Conservation (phyloP, 2,329 filamentous ascomycete species). For the Westerdykella aurantiaca region DNA sequence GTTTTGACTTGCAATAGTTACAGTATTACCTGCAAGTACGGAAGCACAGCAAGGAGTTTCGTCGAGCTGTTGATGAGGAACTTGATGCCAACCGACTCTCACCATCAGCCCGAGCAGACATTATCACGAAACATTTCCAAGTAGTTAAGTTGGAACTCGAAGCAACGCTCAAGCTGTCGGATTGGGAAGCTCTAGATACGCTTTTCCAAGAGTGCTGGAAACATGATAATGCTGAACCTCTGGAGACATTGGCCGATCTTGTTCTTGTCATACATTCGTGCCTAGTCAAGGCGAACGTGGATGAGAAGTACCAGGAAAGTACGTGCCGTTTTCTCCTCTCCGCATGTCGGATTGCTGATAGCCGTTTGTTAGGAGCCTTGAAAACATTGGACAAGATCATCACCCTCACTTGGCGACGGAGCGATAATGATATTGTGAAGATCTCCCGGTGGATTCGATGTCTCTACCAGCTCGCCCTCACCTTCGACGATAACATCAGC, state of each 20-base stretch:
- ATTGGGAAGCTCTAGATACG: conserved; percentile 59
- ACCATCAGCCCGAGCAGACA: conserved; percentile 46
- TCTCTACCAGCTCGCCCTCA: conserved; percentile 63
- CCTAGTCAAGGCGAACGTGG: conserved; percentile 24
- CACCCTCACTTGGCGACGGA: conserved; percentile 58
- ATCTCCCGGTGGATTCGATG: conserved; percentile 74
- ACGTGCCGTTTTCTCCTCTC: conserved; percentile 2
- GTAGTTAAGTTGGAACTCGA: conserved; percentile 77
- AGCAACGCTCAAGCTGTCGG: conserved; percentile 59
- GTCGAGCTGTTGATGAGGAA: conserved; percentile 41
- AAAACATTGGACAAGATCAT: conserved; percentile 59
- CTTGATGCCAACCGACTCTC: conserved; percentile 36
- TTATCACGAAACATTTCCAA: conserved; percentile 57
- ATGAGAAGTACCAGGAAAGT: conserved; percentile 30
- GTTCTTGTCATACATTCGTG: conserved; percentile 41
- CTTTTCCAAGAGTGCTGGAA: conserved; percentile 50
- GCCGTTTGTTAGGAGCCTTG: conserved; percentile 16
- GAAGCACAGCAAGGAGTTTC: conserved; percentile 57
- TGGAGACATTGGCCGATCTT: conserved; percentile 45
- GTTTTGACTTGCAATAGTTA: conserved; percentile 41
- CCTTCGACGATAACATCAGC: conserved; percentile 51
- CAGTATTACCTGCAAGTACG: conserved; percentile 59
- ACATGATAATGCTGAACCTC: conserved; percentile 34
- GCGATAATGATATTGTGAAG: conserved; percentile 52
- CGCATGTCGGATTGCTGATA: conserved; percentile 5